Evolutionary conservation across 805 yeast genomes (phyloP).

Genomic region (Cyberlindnera americana): DNA sequence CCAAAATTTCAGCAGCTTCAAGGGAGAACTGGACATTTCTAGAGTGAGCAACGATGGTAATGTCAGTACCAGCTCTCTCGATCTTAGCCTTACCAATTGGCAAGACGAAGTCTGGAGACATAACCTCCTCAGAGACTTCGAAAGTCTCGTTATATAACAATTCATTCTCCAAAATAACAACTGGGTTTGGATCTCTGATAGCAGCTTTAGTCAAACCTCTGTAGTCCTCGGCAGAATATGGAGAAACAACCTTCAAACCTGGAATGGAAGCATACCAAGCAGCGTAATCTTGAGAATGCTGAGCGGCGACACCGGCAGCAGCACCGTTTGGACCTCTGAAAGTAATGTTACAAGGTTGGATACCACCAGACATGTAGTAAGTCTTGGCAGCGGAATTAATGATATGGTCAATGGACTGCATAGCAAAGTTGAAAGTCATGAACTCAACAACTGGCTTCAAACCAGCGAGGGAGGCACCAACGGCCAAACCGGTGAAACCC

Average conservation of each 20-base stretch:
- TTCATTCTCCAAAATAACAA: slow-evolving; percentile 93
- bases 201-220: slow-evolving; percentile 96
- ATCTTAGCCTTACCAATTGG: slow-evolving; percentile 96
- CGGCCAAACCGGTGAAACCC: slow-evolving; percentile 96
- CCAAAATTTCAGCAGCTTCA: slow-evolving; percentile 84
- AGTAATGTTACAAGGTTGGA: slow-evolving; percentile 92
- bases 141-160: slow-evolving; percentile 88
- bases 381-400: slow-evolving; percentile 99
- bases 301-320: slow-evolving; percentile 99
- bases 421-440: slow-evolving; percentile 99
- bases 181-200: slow-evolving; percentile 98
- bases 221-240: slow-evolving; percentile 93
- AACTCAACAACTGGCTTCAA: slow-evolving; percentile 97
- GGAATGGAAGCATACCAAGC: slow-evolving; percentile 99
- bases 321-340: slow-evolving; percentile 99
- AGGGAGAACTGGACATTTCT: slow-evolving; percentile 85
- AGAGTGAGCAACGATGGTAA: slow-evolving; percentile 86
- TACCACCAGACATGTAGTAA: slow-evolving; percentile 99
- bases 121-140: slow-evolving; percentile 84
- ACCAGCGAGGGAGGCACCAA: slow-evolving; percentile 73
- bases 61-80: slow-evolving; percentile 89
- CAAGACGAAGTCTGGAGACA: slow-evolving; percentile 81
- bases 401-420: slow-evolving; percentile 99
- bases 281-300: slow-evolving; percentile 96
- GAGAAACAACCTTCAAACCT: slow-evolving; percentile 94